These are phyloP conservation scores for Diaporthe sp. DNA, from an alignment of 2,329 filamentous ascomycete genomes.

Conservation along the genomic window DNA sequence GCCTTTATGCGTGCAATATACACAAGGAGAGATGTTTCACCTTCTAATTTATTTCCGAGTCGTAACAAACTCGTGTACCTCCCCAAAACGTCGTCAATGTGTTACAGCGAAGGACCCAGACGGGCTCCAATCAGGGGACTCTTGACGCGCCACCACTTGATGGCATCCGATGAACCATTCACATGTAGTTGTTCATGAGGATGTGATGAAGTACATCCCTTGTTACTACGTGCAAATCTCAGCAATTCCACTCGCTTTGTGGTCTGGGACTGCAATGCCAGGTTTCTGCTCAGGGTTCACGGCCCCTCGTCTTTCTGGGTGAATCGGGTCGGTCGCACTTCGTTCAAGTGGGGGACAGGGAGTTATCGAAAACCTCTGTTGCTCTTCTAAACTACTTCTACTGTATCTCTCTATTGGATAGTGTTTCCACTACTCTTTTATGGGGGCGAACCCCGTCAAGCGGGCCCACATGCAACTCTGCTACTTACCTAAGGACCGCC, in stretches of 20 bases:
- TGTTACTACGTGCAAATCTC: neutral
- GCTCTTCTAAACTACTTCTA: too few relatives aligned
- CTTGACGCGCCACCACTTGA: neutral
- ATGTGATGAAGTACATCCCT: neutral
- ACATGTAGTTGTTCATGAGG: neutral
- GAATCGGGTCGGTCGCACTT: neutral
- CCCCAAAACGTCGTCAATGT: neutral
- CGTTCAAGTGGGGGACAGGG: neutral
- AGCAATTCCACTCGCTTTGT: neutral
- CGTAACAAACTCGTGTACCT: neutral
- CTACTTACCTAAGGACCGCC: too few relatives aligned
- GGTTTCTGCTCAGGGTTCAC: neutral
- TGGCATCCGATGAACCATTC: neutral
- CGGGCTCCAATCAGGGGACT: neutral
- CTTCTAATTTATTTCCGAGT: neutral
- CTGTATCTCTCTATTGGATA: too few relatives aligned
- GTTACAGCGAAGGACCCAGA: neutral
- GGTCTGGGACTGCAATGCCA: neutral
- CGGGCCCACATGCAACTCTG: too few relatives aligned
- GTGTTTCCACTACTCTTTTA: neutral
- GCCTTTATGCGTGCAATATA: neutral
- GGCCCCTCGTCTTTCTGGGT: neutral
- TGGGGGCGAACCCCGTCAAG: neutral
- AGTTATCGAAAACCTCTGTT: neutral
- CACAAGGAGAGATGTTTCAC: neutral